Percentiles rank a stretch among this genome's conserved stretches.
phyloP scores from a whole-genome alignment of 1,284 basidiomycete species.

The Marasmius tenuissimus region DNA sequence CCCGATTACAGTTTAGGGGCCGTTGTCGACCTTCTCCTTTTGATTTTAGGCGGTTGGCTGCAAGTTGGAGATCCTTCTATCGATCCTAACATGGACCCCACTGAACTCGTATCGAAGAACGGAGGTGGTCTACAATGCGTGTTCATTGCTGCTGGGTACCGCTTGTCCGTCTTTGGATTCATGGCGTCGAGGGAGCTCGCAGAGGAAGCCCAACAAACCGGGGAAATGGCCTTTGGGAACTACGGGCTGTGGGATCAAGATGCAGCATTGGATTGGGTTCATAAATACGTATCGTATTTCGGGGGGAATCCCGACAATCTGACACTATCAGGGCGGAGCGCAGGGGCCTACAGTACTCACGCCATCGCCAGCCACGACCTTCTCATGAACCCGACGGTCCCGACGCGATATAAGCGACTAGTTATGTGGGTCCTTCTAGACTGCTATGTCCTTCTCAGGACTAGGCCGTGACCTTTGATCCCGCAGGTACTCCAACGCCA shows the following conservation, averaged over 20 bases:
- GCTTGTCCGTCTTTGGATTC: constrained; percentile 14
- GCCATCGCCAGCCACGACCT: constrained; percentile 13
- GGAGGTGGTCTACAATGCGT: constrained; percentile 14
- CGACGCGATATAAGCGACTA: constrained; percentile 10
- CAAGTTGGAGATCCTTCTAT: constrained; percentile 14
- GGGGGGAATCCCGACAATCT: constrained; percentile 12
- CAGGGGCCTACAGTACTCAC: constrained; percentile 14
- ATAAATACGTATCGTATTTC: constrained; percentile 9
- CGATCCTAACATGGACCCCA: constrained; percentile 14
- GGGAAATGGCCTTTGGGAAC: constrained; percentile 11
- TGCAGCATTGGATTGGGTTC: constrained; percentile 11
- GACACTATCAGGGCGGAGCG: constrained; percentile 13
- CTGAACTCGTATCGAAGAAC: constrained; percentile 9
- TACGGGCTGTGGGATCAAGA: constrained; percentile 16
- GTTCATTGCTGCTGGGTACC: constrained; percentile 12
- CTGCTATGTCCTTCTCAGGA: background rate
- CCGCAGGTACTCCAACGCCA: constrained; percentile 15
- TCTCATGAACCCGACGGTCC: constrained; percentile 4
- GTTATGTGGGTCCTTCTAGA: constrained; percentile 10
- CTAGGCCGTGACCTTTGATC: background rate
- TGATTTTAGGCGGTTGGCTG: constrained; percentile 12
- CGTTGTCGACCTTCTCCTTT: background rate
- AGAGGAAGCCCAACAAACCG: constrained; percentile 10
- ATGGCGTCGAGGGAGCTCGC: constrained; percentile 13
- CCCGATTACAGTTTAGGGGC: background rate